Percentiles rank a stretch among this genome's conserved stretches.
Evolutionary conservation across 1,284 basidiomycete genomes (phyloP).

Genomic region (Chiua sp.): DNA sequence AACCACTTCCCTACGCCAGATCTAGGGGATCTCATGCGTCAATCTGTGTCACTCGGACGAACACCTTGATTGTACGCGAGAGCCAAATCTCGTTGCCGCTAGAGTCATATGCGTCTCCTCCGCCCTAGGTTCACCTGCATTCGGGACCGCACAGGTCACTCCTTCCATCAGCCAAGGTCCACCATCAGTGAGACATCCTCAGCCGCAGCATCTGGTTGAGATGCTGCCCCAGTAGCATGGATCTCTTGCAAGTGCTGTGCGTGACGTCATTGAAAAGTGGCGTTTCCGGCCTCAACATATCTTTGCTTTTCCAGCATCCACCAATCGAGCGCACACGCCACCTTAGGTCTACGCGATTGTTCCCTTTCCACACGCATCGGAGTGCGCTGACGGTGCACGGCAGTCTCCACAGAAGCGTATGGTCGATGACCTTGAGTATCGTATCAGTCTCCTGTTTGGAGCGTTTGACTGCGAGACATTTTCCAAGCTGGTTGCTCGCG

Average conservation of each 20-base stretch:
- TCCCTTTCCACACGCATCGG: background rate
- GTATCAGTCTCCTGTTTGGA: conserved; percentile 90
- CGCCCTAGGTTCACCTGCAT: conserved; percentile 16
- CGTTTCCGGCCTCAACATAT: no score
- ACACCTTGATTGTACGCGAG: conserved; percentile 40
- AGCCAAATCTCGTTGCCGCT: conserved; percentile 36
- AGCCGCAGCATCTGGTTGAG: conserved; percentile 29
- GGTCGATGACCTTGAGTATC: conserved; percentile 87
- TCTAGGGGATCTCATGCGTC: conserved; percentile 49
- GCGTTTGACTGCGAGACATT: conserved; percentile 91
- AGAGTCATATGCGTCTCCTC: conserved; percentile 41
- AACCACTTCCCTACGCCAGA: conserved; percentile 42
- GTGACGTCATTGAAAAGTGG: conserved; percentile 39
- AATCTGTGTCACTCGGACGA: conserved; percentile 34
- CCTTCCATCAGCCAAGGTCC: background rate
- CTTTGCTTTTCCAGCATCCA: conserved; percentile 62
- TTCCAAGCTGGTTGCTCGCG: conserved; percentile 67
- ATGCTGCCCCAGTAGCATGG: conserved; percentile 27
- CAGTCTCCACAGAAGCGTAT: conserved; percentile 85
- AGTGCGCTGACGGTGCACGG: conserved; percentile 2
- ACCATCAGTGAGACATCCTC: conserved; percentile 21
- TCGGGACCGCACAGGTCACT: no score
- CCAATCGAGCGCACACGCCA: conserved; percentile 92
- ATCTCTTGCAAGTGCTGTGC: conserved; percentile 54
- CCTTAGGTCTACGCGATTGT: no score